Conservation (phyloP, 2,329 filamentous ascomycete species). For the Stenocarpella maydis region DNA sequence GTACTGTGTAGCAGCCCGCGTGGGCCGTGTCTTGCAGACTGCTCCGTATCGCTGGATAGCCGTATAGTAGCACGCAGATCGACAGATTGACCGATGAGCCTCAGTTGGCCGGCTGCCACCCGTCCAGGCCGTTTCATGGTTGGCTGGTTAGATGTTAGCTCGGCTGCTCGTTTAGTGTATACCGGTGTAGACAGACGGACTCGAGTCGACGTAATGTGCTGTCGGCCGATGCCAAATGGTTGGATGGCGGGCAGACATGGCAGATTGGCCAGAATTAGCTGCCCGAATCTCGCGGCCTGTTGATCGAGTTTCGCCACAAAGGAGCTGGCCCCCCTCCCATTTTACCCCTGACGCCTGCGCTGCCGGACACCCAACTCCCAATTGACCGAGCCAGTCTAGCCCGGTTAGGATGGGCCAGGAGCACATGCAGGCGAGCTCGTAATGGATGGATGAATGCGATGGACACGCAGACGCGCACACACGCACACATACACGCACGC, state of each 20-base stretch:
- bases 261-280: conserved; percentile 11
- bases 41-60: too few relatives aligned
- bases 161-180: too few relatives aligned
- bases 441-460: not conserved
- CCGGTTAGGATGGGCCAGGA: not conserved
- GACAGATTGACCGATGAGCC: not conserved
- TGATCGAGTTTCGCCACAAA: conserved; percentile 27
- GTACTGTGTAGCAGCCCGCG: not conserved
- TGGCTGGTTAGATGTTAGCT: too few relatives aligned
- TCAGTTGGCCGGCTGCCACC: not conserved
- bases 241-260: not conserved
- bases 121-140: not conserved
- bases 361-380: not conserved
- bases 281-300: conserved; percentile 25
- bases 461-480: not conserved
- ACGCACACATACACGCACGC: too few relatives aligned
- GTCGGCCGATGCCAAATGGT: not conserved
- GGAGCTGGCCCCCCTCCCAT: conserved; percentile 4
- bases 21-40: not conserved
- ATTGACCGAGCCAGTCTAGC: conserved; percentile 5
- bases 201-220: too few relatives aligned
- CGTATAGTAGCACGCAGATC: too few relatives aligned
- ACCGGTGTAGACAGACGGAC: too few relatives aligned
- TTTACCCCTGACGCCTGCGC: conserved; percentile 21
- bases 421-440: conserved; percentile 4